Conservation (phyloP, 257 asterid genomes). For the Verbascum thapsus region DNA sequence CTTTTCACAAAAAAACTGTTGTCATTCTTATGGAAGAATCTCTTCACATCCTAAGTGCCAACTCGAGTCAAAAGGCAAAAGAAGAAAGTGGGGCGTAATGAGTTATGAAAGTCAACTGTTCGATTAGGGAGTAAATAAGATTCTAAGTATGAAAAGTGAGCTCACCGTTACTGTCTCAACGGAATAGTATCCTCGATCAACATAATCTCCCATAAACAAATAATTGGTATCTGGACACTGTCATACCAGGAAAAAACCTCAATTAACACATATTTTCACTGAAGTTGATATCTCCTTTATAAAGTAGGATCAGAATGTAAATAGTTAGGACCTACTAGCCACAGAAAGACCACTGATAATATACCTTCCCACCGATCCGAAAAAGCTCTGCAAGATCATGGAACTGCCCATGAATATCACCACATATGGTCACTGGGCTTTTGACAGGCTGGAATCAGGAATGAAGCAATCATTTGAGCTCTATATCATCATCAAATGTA, state of each 20-base stretch:
- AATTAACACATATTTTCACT: slow-evolving; percentile 17
- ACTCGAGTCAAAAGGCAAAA: slow-evolving; percentile 14
- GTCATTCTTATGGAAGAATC: neutral
- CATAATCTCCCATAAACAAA: slow-evolving; percentile 92
- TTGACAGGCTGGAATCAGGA: slow-evolving; percentile 68
- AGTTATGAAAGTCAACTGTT: neutral
- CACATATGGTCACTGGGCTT: slow-evolving; percentile 90
- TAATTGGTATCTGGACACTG: slow-evolving; percentile 91
- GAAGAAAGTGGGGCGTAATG: slow-evolving; percentile 5
- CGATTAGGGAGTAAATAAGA: neutral
- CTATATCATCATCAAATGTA: neutral
- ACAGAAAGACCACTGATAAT: neutral
- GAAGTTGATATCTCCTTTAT: slow-evolving; percentile 15
- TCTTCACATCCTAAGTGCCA: slow-evolving; percentile 1
- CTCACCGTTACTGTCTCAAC: slow-evolving; percentile 83
- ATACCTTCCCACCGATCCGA: slow-evolving; percentile 83
- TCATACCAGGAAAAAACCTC: slow-evolving; percentile 31
- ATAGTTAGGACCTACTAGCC: slow-evolving; percentile 16
- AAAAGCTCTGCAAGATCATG: slow-evolving; percentile 91
- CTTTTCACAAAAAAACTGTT: too few relatives aligned
- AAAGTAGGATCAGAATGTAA: slow-evolving; percentile 11
- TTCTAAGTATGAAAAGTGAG: slow-evolving; percentile 10
- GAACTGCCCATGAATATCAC: slow-evolving; percentile 89
- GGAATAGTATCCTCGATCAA: slow-evolving; percentile 86
- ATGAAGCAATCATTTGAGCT: slow-evolving; percentile 15